phyloP scores from a whole-genome alignment of 2,329 filamentous ascomycete species.

The Diaporthe ampelina region DNA sequence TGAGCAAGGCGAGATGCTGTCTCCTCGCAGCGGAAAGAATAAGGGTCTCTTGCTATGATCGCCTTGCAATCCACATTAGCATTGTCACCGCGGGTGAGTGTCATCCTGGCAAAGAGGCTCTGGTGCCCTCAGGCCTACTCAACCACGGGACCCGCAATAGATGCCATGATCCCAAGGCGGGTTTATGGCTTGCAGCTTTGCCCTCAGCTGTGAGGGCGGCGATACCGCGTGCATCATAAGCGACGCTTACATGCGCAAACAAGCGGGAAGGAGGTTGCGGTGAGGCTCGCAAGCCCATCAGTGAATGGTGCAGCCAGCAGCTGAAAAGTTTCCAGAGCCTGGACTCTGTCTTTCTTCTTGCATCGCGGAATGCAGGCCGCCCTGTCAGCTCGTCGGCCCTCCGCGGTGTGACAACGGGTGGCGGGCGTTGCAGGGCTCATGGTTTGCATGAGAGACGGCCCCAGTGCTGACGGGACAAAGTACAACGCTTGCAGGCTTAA shows the following conservation, averaged over 20 bases:
- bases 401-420: neutral
- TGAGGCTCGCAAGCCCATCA: constrained; percentile 17
- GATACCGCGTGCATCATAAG: neutral
- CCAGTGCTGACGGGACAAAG: neutral
- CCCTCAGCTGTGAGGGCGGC: constrained; percentile 12
- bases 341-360: neutral
- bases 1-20: neutral
- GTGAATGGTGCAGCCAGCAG: constrained; percentile 12
- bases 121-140: neutral
- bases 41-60: neutral
- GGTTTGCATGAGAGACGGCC: neutral
- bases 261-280: constrained; percentile 30
- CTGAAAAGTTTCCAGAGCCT: neutral
- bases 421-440: neutral
- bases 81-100: neutral
- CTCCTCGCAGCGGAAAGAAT: neutral
- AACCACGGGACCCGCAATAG: neutral
- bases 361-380: neutral
- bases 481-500: neutral
- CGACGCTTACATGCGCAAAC: constrained; percentile 28
- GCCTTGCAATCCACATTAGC: neutral
- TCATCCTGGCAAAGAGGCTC: neutral
- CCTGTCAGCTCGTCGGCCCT: constrained; percentile 20
- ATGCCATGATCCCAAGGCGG: neutral
- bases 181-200: constrained; percentile 6